These are phyloP conservation scores for Echinosphaeria canescens DNA, from an alignment of 2,329 filamentous ascomycete genomes.

Conservation along the genomic window DNA sequence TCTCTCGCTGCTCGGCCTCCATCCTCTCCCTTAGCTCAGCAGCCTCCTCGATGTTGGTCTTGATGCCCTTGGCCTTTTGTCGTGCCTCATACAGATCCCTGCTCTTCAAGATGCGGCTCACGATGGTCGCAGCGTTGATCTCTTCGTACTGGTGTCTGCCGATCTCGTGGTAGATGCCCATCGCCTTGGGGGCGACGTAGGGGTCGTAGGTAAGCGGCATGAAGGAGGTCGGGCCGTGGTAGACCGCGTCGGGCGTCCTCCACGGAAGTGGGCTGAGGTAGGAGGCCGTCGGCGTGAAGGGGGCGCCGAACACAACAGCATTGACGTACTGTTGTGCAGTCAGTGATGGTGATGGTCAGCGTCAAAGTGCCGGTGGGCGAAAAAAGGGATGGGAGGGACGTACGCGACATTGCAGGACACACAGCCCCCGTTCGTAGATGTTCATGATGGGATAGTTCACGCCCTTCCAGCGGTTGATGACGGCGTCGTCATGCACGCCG, in stretches of 20 bases:
- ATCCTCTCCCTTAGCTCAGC: conserved; percentile 37
- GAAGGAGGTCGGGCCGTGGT: conserved; percentile 90
- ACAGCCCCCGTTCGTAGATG: conserved; percentile 87
- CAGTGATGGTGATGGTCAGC: conserved; percentile 4
- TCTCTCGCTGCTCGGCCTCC: conserved; percentile 31
- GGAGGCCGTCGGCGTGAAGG: conserved; percentile 60
- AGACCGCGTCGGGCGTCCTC: conserved; percentile 58
- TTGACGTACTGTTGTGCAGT: conserved; percentile 47
- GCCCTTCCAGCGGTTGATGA: conserved; percentile 93
- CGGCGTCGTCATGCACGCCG: conserved; percentile 82
- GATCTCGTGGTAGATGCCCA: conserved; percentile 72
- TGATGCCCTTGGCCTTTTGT: conserved; percentile 76
- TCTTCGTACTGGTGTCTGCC: conserved; percentile 57
- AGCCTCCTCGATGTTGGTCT: conserved; percentile 54
- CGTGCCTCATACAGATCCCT: conserved; percentile 77
- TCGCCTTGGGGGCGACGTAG: conserved; percentile 57
- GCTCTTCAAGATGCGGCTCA: conserved; percentile 73
- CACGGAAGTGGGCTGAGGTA: conserved; percentile 61
- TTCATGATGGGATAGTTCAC: conserved; percentile 99
- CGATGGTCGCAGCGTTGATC: conserved; percentile 85
- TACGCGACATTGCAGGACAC: conserved; percentile 85
- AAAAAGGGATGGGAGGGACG: conserved; percentile 11
- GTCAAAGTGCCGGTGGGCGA: neutral
- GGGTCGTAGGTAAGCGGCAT: conserved; percentile 64
- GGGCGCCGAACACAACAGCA: conserved; percentile 73